Conservation (phyloP, 495 filamentous ascomycete species). For the Penicillium paradoxum region DNA sequence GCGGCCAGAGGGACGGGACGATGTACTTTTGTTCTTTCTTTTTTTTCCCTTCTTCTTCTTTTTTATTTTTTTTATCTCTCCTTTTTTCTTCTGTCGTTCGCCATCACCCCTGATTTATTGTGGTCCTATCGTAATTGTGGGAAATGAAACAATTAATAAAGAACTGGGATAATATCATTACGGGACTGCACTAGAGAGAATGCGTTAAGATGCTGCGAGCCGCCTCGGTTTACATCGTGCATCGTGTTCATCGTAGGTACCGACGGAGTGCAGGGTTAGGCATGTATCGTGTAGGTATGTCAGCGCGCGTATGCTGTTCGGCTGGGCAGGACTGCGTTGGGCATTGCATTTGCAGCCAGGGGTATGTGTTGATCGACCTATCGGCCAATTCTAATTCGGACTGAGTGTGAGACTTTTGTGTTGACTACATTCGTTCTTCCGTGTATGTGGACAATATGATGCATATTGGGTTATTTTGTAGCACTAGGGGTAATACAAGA, state of each 20-base stretch:
- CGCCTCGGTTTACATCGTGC: not conserved
- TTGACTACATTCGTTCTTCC: not conserved
- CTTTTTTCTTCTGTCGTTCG: not conserved
- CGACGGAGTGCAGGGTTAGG: not conserved
- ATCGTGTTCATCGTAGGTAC: not conserved
- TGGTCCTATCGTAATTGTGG: not conserved
- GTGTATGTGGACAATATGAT: not conserved
- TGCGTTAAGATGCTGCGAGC: not conserved
- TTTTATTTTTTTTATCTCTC: not conserved
- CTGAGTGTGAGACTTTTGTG: not conserved
- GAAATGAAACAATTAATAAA: not conserved
- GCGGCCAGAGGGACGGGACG: not conserved
- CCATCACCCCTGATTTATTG: not conserved
- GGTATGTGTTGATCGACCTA: not conserved
- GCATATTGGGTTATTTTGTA: not conserved
- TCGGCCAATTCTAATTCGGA: not conserved
- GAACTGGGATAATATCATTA: not conserved
- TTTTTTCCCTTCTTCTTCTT: not conserved
- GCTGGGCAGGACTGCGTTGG: conserved; percentile 1
- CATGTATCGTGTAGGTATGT: not conserved
- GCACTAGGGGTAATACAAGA: not conserved
- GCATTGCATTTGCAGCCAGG: not conserved
- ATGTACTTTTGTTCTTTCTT: not conserved
- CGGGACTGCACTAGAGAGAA: not conserved
- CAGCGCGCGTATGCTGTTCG: not conserved